Conservation (phyloP, 2,329 filamentous ascomycete genomes). For the Xylariales sp. region DNA sequence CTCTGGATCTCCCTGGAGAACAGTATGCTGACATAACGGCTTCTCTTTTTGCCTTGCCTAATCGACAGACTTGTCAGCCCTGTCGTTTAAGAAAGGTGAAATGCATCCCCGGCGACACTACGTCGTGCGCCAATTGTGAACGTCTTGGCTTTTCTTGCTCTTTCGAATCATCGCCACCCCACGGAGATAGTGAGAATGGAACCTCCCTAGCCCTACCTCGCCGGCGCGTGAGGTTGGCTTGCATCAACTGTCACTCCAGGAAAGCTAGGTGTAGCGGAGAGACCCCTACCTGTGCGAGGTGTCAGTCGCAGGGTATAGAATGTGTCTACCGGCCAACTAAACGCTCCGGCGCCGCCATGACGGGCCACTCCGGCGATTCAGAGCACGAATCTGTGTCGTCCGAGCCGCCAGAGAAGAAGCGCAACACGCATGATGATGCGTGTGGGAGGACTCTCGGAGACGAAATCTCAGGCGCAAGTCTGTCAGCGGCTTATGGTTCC, state of each 20-base stretch:
- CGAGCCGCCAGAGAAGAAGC: slow-evolving; percentile 26
- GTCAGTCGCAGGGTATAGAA: slow-evolving; percentile 47
- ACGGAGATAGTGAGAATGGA: slow-evolving; percentile 26
- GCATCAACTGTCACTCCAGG: slow-evolving; percentile 52
- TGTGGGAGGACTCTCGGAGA: too few relatives aligned
- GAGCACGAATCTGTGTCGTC: slow-evolving; percentile 27
- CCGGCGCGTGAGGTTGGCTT: slow-evolving; percentile 52
- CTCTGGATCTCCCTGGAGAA: too few relatives aligned
- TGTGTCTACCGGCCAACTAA: slow-evolving; percentile 35
- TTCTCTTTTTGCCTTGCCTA: neutral
- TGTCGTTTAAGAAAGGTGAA: slow-evolving; percentile 45
- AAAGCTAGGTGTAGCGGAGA: slow-evolving; percentile 58
- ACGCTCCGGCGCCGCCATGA: slow-evolving; percentile 20
- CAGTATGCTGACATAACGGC: too few relatives aligned
- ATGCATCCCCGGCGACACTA: slow-evolving; percentile 47
- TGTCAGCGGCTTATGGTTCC: slow-evolving; percentile 29
- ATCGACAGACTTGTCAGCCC: slow-evolving; percentile 8
- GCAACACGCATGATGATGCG: slow-evolving; percentile 24
- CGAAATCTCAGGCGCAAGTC: too few relatives aligned
- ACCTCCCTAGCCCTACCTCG: slow-evolving; percentile 42
- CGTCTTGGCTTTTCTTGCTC: slow-evolving; percentile 54
- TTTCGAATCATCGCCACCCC: slow-evolving; percentile 43
- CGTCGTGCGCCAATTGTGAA: slow-evolving; percentile 53
- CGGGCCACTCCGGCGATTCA: slow-evolving; percentile 23
- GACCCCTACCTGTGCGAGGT: slow-evolving; percentile 49